Percentiles rank a stretch among this genome's conserved stretches.
Conservation (phyloP, 371 early-diverging fungal species). For the Catenaria anguillulae region DNA sequence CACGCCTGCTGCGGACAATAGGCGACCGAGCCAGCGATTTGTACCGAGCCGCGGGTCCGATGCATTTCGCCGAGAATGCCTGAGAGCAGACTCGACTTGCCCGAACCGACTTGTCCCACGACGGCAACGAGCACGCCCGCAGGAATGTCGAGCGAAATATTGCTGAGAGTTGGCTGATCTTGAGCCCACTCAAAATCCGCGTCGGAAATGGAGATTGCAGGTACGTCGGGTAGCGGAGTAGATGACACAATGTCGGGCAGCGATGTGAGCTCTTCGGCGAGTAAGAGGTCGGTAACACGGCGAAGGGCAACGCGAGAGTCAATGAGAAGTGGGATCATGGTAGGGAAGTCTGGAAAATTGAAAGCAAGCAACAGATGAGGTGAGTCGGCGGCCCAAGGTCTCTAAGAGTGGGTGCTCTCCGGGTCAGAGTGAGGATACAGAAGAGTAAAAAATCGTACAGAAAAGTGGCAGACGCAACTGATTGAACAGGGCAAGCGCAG, state of each 20-base stretch:
- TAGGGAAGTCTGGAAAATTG: not conserved
- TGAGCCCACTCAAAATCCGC: slow-evolving; percentile 45
- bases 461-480: slow-evolving; percentile 8
- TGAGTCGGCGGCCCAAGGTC: no score
- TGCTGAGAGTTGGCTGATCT: slow-evolving; percentile 12
- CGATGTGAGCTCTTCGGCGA: slow-evolving; percentile 49
- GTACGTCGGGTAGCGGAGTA: not conserved
- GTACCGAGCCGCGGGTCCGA: slow-evolving; percentile 13
- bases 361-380: no score
- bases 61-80: slow-evolving; percentile 33
- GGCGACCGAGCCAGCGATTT: slow-evolving; percentile 50
- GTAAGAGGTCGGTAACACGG: slow-evolving; percentile 57
- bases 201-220: slow-evolving; percentile 20
- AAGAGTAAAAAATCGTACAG: not conserved
- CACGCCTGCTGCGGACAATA: slow-evolving; percentile 65
- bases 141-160: slow-evolving; percentile 22
- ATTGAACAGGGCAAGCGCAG: slow-evolving; percentile 44
- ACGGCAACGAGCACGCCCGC: slow-evolving; percentile 33
- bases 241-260: slow-evolving; percentile 9
- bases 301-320: slow-evolving; percentile 52
- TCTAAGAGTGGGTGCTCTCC: no score
- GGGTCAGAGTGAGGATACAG: no score
- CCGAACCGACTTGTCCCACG: no score
- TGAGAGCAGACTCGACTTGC: slow-evolving; percentile 36
- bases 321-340: slow-evolving; percentile 20